Evolutionary conservation across 2,329 filamentous ascomycete species (phyloP).

Genomic region (Stemphylium beticola): DNA sequence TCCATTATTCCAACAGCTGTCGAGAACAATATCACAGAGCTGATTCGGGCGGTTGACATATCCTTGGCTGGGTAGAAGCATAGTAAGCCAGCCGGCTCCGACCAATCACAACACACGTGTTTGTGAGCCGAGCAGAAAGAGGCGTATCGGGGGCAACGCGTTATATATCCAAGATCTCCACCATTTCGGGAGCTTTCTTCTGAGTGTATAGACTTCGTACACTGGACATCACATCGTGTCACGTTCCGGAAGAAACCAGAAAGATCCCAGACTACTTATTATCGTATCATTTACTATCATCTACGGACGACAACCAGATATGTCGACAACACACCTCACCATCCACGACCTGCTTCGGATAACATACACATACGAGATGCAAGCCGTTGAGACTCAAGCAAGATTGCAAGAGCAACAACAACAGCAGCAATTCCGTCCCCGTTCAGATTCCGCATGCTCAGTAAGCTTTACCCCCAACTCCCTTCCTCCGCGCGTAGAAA

Average conservation of each 20-base stretch:
- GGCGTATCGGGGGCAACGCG: conserved; percentile 6
- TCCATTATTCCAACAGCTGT: too few species aligned
- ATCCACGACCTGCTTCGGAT: conserved; percentile 44
- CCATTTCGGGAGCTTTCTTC: neutral
- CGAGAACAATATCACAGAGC: too few species aligned
- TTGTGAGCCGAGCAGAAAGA: conserved; percentile 25
- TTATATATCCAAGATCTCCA: conserved; percentile 1
- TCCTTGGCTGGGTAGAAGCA: conserved; percentile 10
- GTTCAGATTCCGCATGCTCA: conserved; percentile 32
- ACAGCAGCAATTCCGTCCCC: conserved; percentile 10
- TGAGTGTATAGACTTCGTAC: too few species aligned
- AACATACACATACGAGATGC: conserved; percentile 43
- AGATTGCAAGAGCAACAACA: neutral
- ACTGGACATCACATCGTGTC: neutral
- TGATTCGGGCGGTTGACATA: too few species aligned
- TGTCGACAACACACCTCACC: conserved; percentile 42
- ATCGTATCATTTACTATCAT: neutral
- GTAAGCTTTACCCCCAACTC: conserved; percentile 19
- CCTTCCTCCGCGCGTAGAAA: neutral
- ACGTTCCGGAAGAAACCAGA: neutral
- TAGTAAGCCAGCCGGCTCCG: neutral
- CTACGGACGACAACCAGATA: conserved; percentile 9
- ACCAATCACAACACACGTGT: conserved; percentile 29
- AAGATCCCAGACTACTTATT: neutral
- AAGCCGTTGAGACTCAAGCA: conserved; percentile 26